phyloP scores from a whole-genome alignment of 164 flowering plant species.

The Piper betle region DNA sequence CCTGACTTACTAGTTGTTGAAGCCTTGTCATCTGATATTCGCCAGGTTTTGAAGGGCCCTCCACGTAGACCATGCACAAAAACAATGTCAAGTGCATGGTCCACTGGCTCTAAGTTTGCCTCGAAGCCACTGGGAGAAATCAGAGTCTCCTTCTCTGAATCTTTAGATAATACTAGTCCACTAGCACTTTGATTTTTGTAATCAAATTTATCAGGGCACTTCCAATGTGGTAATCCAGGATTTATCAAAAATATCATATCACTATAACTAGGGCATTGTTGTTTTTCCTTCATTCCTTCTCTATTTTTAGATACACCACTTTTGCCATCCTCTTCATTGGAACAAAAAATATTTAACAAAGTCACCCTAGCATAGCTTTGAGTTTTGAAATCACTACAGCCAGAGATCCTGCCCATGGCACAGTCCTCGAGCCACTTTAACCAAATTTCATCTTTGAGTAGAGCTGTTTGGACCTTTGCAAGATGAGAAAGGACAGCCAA shows the following conservation, averaged over 20 bases:
- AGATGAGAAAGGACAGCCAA: conserved; percentile 68
- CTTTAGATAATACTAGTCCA: background rate
- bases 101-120: conserved; percentile 14
- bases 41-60: conserved; percentile 94
- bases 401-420: conserved; percentile 75
- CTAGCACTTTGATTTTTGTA: conserved; percentile 6
- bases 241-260: conserved; percentile 74
- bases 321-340: conserved; percentile 15
- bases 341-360: conserved; percentile 55
- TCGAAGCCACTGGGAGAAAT: conserved; percentile 17
- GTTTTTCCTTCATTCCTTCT: conserved; percentile 9
- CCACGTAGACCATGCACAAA: conserved; percentile 96
- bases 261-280: conserved; percentile 44
- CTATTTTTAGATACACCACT: conserved; percentile 15
- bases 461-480: conserved; percentile 60
- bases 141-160: background rate
- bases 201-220: conserved; percentile 28
- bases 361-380: conserved; percentile 93
- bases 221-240: conserved; percentile 87
- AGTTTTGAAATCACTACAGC: conserved; percentile 74
- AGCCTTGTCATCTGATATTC: conserved; percentile 75
- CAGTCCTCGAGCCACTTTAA: conserved; percentile 95
- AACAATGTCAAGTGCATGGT: conserved; percentile 61
- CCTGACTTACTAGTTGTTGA: conserved; percentile 75
- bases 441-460: conserved; percentile 55